These are phyloP conservation scores for Aphanomyces euteiches DNA, from an alignment of 352 stramenopile genomes.

Conservation along the genomic window DNA sequence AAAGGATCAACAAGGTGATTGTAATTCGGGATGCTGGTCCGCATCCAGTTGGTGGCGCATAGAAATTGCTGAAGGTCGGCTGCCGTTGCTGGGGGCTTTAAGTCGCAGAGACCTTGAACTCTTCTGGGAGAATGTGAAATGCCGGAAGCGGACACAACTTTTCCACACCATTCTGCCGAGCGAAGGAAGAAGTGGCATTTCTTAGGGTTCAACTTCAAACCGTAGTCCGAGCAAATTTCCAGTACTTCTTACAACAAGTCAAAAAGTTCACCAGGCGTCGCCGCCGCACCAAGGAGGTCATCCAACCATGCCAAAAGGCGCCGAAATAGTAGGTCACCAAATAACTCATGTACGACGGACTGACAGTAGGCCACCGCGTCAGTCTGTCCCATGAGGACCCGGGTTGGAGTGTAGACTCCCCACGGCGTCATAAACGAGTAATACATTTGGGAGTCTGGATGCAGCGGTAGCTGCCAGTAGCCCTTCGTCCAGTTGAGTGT, in stretches of 20 bases:
- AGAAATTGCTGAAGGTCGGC: no score
- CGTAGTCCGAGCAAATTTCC: slow-evolving; percentile 29
- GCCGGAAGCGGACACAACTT: slow-evolving; percentile 30
- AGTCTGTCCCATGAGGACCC: no score
- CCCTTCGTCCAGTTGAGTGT: slow-evolving; percentile 34
- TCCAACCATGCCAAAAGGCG: slow-evolving; percentile 36
- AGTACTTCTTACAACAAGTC: slow-evolving; percentile 31
- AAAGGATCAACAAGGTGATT: slow-evolving; percentile 28
- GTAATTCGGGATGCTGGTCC: slow-evolving; percentile 37
- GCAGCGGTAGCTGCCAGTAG: slow-evolving; percentile 35
- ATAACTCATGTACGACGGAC: slow-evolving; percentile 31
- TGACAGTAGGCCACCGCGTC: no score
- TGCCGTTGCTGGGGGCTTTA: slow-evolving; percentile 28
- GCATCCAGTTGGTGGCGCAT: no score
- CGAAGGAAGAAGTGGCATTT: slow-evolving; percentile 32
- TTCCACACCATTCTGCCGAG: slow-evolving; percentile 34
- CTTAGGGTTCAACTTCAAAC: slow-evolving; percentile 38
- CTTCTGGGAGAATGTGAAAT: slow-evolving; percentile 32
- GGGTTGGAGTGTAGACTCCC: slow-evolving; percentile 33
- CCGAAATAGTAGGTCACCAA: slow-evolving; percentile 27
- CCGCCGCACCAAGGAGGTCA: slow-evolving; percentile 34
- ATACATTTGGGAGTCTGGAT: slow-evolving; percentile 30
- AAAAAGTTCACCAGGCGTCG: slow-evolving; percentile 25
- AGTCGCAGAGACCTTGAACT: slow-evolving; percentile 34
- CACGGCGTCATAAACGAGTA: slow-evolving; percentile 36